These are phyloP conservation scores for Penicillium sp. DNA, from an alignment of 2,329 filamentous ascomycete species.

Conservation along the genomic window DNA sequence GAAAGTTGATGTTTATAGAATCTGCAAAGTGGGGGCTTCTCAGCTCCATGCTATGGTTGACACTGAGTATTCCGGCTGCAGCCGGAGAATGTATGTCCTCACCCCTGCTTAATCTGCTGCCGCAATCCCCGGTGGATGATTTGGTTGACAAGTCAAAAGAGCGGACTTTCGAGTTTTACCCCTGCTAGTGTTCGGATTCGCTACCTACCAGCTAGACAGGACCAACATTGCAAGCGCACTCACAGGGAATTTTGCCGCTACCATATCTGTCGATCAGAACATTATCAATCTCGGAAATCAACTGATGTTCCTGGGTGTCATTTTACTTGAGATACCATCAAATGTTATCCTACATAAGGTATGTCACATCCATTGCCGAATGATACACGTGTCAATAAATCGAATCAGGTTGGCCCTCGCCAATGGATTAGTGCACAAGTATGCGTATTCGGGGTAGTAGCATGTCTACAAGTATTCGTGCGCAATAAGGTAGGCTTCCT, in stretches of 20 bases:
- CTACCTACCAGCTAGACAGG: slow-evolving; percentile 53
- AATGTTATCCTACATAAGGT: slow-evolving; percentile 41
- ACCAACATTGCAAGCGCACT: slow-evolving; percentile 53
- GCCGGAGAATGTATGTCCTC: background rate
- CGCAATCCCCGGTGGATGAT: too few species aligned
- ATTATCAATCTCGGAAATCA: slow-evolving; percentile 55
- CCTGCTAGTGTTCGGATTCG: slow-evolving; percentile 49
- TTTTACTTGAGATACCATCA: slow-evolving; percentile 51
- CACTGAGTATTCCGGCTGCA: background rate
- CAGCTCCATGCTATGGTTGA: background rate
- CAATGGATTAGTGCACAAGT: slow-evolving; percentile 52
- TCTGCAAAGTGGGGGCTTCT: too few species aligned
- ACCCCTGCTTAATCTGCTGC: background rate
- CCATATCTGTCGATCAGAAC: slow-evolving; percentile 44
- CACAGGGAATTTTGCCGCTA: slow-evolving; percentile 47
- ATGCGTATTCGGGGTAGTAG: slow-evolving; percentile 48
- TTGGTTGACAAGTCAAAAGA: slow-evolving; percentile 26
- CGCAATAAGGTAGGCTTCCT: slow-evolving; percentile 46
- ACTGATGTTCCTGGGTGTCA: slow-evolving; percentile 52
- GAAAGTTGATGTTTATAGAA: background rate
- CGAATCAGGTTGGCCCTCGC: slow-evolving; percentile 40
- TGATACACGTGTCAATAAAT: slow-evolving; percentile 14
- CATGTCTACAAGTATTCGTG: slow-evolving; percentile 46
- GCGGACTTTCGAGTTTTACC: slow-evolving; percentile 49
- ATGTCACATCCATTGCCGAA: background rate